Base-by-base conservation (phyloP, 768 basidiomycete species). In the Termitomyces eurrhizus region DNA sequence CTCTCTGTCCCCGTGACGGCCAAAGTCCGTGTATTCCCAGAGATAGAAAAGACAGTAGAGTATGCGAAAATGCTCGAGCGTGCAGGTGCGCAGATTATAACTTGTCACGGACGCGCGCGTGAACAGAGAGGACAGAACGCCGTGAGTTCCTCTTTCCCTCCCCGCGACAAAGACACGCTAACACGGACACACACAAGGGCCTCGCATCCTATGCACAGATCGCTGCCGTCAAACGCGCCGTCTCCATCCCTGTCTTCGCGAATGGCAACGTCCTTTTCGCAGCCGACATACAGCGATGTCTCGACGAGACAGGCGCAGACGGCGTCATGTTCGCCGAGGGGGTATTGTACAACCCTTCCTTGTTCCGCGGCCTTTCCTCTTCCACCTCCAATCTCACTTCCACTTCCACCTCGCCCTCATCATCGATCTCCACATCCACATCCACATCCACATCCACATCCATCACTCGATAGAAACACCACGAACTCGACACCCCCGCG, bases 51-150 rank as follows among this genome's bases (percentile, higher is more conserved):
- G 45, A 46, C 24, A 0, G 45, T 14, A 7, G 45, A 50, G 62
- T 99, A 99, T 65, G 97, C 97, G 2, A 83, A 89, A 70, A 97
- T 98, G 95, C 84, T 99, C 46, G 95, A 97, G 75, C 77, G 85
- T 0, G 95, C 96, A 0, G 96, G 96, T 0, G 96, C 96, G 0
- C 95, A 98, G 70, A 93, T 98, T 51, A 77, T 98, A 11, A 93
- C 95, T 0, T 93, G 93, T 65, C 96, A 98, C 64, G 96, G 97
- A 0, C 85, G 96, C 8, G 81, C 86, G 48, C 83, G 95, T 36
- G 95, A 97, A 65, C 94, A 96, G 74, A 87, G 96, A 21, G 96
- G 95, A 1, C 91, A 93, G 57, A 83, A 86, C 50, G 79, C 89
- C 0, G 89, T 89, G 66, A 52, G 52, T 52, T 11, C 11, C 14